Conservation (phyloP, 305 asterid species). For the Lippia alba region DNA sequence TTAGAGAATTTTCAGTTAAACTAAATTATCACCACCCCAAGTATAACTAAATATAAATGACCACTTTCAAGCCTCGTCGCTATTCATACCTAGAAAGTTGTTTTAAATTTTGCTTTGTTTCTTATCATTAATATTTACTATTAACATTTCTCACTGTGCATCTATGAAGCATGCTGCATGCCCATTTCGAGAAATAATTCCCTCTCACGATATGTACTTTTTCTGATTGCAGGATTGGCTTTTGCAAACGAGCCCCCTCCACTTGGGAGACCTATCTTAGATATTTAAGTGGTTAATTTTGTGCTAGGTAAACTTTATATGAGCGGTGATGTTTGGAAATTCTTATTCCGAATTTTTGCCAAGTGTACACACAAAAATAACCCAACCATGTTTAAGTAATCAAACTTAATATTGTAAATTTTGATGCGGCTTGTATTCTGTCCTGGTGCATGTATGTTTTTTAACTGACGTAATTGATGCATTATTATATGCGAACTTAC, state of each 20-base stretch:
- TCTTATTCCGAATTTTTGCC: neutral
- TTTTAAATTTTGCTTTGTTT: too few relatives aligned
- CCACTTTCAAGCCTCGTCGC: too few relatives aligned
- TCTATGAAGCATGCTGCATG: too few relatives aligned
- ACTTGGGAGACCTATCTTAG: too few relatives aligned
- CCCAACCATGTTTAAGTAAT: neutral
- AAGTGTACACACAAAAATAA: conserved; percentile 5
- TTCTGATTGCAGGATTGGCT: conserved; percentile 39
- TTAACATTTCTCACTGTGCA: too few relatives aligned
- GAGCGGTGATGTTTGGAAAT: neutral
- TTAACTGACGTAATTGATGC: neutral
- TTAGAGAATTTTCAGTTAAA: too few relatives aligned
- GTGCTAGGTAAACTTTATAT: neutral
- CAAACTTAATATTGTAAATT: neutral
- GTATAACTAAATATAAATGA: too few relatives aligned
- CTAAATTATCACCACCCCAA: too few relatives aligned
- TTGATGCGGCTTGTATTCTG: conserved; percentile 1
- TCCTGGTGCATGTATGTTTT: neutral
- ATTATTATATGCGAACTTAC: neutral
- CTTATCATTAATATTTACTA: too few relatives aligned
- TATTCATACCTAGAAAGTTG: too few relatives aligned
- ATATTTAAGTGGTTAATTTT: neutral
- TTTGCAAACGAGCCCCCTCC: neutral
- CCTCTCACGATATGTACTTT: conserved; percentile 24
- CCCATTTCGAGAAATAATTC: neutral